Evolutionary conservation across 305 asterid genomes (phyloP), one percentile per base, ranked within the genome.

Genomic region (Fraxinus baroniana): DNA sequence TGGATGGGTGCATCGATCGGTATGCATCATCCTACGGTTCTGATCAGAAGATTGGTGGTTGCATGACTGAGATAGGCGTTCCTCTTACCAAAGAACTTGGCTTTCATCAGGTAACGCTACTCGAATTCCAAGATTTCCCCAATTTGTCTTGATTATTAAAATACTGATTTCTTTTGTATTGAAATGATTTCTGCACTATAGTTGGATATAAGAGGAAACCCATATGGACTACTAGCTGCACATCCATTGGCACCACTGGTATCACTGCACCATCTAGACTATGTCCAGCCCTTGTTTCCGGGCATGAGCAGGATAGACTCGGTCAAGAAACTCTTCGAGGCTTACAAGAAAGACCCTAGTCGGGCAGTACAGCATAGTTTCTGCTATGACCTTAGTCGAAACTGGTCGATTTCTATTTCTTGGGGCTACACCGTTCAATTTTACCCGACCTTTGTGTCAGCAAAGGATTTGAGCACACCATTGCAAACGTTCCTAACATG

Each of bases 1-100:
- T 95, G 87, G 99, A 95, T 20, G 93, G 91, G 1, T 95, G 99
- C 86, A 84, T 95, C 70, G 90, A 95, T 80, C 89, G 98, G n/a
- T 95, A 94, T 78, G 88, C 92, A 3, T 89, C 80, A 12, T 75
- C 87, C n/a, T 94, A 95, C 80, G 98, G 99, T 18, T 94, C 98
- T 12, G 99, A 95, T 89, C 89, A 83, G 72, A 94, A 88, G 85
- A 86, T 95, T 78, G 97, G 91, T 0, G 91, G 88, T 15, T 95
- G 99, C 82, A 85, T 94, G 76, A 83, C 55, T 66, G 99, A 95
- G 80, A 84, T 95, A 32, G 97, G 98, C 0, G 92, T 95, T 2
- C 94, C 94, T 0, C 74, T 94, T 18, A 93, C 99, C 8, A 90
- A 5, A 81, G 97, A 95, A 44, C 90, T 82, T 1, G 99, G 99